Evolutionary conservation across 768 basidiomycete genomes (phyloP), one percentile per base, ranked within the genome.

Genomic region (Asterophora lycoperdoides): DNA sequence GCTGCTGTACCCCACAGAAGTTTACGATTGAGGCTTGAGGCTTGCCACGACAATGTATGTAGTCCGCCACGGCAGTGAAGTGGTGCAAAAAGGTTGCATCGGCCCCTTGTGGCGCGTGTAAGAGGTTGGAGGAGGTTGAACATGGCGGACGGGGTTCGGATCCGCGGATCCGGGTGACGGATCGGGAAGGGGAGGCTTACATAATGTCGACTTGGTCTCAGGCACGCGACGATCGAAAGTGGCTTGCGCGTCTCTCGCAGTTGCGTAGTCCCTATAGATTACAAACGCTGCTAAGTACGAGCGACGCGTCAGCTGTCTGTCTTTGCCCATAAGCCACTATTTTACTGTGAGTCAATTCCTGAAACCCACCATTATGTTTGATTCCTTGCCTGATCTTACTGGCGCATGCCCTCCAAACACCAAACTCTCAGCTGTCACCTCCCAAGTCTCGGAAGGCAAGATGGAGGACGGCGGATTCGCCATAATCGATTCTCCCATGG

Each of bases 381-480:
- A 49, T 34, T 37, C 39, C 18, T 32, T 35, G 9, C 33, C 46
- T 49, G 30, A 42, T 9, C 26, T 44, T 32, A 41, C 33, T 46
- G 44, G n/a, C 30, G 28, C 44, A 26, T 39, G 17, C 41, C 19
- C 26, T 46, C 19, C 8, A n/a, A 29, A 53, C 17, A 20, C 30
- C 33, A 38, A 48, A 5, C 8, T 11, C 10, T 35, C 46, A 32
- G 41, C 20, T 5, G 17, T 7, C 11, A 17, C 26, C 23, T 46
- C 28, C 14, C 42, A 41, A 40, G 23, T 47, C 42, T 52, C 44
- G 47, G 39, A 40, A 18, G 48, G 46, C 41, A 53, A 35, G 44
- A 80, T 85, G 81, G 82, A 84, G 35, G 80, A 82, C 43, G 82
- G 83, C 56, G 78, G 78, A 45, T 64, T 77, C 28, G 73, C 77